These are phyloP conservation scores for Sporothrix inflata DNA, from an alignment of 2,329 filamentous ascomycete genomes.

Conservation along the genomic window DNA sequence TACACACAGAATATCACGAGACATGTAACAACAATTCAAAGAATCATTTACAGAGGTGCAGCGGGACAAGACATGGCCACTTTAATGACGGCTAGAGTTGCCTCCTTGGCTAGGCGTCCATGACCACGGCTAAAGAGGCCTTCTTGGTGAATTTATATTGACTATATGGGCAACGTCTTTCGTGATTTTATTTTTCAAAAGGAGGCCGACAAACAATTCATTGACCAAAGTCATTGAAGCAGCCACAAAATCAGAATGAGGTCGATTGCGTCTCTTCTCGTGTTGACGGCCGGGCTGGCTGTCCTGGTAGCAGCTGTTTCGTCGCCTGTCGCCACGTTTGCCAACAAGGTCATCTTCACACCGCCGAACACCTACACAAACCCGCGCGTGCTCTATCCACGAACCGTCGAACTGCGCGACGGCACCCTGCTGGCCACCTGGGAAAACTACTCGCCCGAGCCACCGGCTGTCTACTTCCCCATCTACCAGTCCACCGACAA, in stretches of 20 bases:
- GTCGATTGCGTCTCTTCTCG: background rate
- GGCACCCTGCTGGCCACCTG: conserved; percentile 57
- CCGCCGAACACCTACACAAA: conserved; percentile 51
- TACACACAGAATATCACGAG: background rate
- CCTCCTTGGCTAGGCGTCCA: background rate
- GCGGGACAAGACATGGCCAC: background rate
- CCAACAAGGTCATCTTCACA: conserved; percentile 45
- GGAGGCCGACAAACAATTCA: background rate
- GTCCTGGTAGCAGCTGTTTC: background rate
- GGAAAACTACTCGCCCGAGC: conserved; percentile 61
- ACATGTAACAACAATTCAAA: conserved; percentile 2
- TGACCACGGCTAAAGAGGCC: background rate
- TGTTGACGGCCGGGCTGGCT: background rate
- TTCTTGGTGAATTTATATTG: background rate
- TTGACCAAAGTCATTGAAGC: background rate
- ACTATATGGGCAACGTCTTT: background rate
- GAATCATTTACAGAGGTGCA: background rate
- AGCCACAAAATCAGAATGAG: background rate
- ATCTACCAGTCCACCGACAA: conserved; percentile 57
- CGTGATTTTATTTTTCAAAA: background rate
- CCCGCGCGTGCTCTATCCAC: conserved; percentile 50
- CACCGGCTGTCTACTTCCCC: conserved; percentile 58
- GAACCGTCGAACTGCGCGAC: conserved; percentile 49
- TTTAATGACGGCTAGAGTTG: background rate
- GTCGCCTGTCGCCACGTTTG: conserved; percentile 20